Base-by-base conservation (phyloP, 768 basidiomycete species). In the Pleurotus platypus region DNA sequence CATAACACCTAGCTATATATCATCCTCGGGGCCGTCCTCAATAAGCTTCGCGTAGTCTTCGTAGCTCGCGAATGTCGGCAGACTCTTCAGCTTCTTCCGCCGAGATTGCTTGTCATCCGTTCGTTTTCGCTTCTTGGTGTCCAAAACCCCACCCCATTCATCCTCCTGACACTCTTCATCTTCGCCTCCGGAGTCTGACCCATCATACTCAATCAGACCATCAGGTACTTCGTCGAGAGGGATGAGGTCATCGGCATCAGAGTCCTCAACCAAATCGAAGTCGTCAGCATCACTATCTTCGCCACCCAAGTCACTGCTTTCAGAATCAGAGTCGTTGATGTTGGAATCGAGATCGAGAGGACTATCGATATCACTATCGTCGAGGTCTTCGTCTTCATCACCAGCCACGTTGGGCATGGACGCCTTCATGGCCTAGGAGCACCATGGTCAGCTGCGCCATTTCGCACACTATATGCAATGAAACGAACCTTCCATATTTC, bases 1-100 rank as follows among this genome's bases (percentile, higher is more conserved):
- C 9, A 35, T 35, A 3, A 30, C 8, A 11, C 30, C 8, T 35
- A 35, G 30, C 30, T 35, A 86, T 27, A 87, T 75, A 69, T 85
- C 74, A 62, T 89, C 86, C 70, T 89, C 87, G 11, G 83, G 80
- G 8, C 75, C 84, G 57, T 89, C 86, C 67, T 93, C 92, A 57
- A 93, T 94, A 82, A 93, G 78, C 72, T 76, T 85, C 46, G 86
- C 87, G 62, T 92, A 94, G 57, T 92, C 91, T 58, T 94, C 92
- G 63, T 92, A 92, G 65, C 83, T 90, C 9, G 91, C 92, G 66
- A 94, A 94, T 37, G 87, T 92, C 4, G 90, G 89, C 61, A 92
- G 66, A 8, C 82, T 78, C 57, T 75, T 77, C 66, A 81, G 65
- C 72, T 86, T 92, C 76, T 91, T 91, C 71, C 85, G 79, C 71